A percentile compares a stretch with the other conserved stretches of the same genome.
These are phyloP conservation scores for Penicillium sp. DNA, from an alignment of 2,329 filamentous ascomycete species.

Conservation along the genomic window DNA sequence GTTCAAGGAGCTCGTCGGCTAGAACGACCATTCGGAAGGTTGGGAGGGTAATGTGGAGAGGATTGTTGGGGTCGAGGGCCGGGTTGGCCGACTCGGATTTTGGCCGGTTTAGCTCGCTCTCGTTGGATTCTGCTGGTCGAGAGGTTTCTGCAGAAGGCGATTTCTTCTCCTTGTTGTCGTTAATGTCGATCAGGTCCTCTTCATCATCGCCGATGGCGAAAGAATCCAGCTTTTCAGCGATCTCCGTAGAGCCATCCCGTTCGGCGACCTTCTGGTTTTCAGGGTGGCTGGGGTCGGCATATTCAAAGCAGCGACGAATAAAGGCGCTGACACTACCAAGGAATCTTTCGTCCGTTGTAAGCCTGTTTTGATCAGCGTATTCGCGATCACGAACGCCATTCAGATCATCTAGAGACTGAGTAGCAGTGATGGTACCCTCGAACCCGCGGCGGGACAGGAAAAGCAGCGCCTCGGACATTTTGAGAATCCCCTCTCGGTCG, in stretches of 20 bases:
- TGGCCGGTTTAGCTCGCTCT: slow-evolving; percentile 48
- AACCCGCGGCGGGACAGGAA: slow-evolving; percentile 88
- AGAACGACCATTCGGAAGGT: slow-evolving; percentile 99
- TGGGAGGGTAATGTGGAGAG: slow-evolving; percentile 89
- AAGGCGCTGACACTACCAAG: slow-evolving; percentile 91
- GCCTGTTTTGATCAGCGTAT: slow-evolving; percentile 41
- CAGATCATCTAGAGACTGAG: slow-evolving; percentile 54
- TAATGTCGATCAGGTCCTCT: slow-evolving; percentile 40
- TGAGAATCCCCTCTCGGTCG: slow-evolving; percentile 87
- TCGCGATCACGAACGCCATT: slow-evolving; percentile 37
- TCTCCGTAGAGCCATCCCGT: slow-evolving; percentile 29
- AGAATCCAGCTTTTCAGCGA: slow-evolving; percentile 48
- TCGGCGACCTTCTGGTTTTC: slow-evolving; percentile 48
- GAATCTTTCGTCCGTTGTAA: slow-evolving; percentile 77
- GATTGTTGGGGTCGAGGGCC: slow-evolving; percentile 86
- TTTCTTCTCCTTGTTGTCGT: slow-evolving; percentile 28
- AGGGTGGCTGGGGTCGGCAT: slow-evolving; percentile 85
- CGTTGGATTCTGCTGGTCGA: slow-evolving; percentile 9
- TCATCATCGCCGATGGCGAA: slow-evolving; percentile 74
- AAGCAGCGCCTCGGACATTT: slow-evolving; percentile 88
- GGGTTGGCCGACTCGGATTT: slow-evolving; percentile 76
- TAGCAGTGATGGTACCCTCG: slow-evolving; percentile 67
- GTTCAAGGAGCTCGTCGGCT: slow-evolving; percentile 89
- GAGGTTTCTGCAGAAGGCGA: slow-evolving; percentile 20
- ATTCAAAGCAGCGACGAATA: slow-evolving; percentile 94